These are phyloP conservation scores for Termitomyces sp. DNA, from an alignment of 768 basidiomycete genomes.

Conservation along the genomic window DNA sequence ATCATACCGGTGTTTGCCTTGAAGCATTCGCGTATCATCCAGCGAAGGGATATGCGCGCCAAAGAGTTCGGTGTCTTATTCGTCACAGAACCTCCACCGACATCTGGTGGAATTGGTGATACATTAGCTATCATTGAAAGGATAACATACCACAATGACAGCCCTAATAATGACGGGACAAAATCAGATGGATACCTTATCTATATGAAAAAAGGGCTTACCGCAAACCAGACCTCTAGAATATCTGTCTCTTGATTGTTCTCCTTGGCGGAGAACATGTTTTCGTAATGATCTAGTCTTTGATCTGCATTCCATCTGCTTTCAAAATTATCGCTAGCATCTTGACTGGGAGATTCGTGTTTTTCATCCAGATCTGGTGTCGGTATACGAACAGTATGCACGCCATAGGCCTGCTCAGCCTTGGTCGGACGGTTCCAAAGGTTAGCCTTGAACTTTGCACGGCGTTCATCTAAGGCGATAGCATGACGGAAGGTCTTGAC, in stretches of 20 bases:
- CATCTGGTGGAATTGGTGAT: slow-evolving; percentile 26
- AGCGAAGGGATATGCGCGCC: slow-evolving; percentile 49
- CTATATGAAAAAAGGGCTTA: slow-evolving; percentile 12
- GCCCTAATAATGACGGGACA: slow-evolving; percentile 22
- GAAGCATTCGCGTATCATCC: slow-evolving; percentile 73
- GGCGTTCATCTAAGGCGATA: slow-evolving; percentile 56
- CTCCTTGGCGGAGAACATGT: slow-evolving; percentile 22
- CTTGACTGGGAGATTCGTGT: not conserved
- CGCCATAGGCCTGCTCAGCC: slow-evolving; percentile 22
- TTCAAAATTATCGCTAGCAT: not conserved
- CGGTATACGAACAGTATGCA: slow-evolving; percentile 2
- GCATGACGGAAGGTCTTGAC: slow-evolving; percentile 61
- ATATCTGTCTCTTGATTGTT: slow-evolving; percentile 27
- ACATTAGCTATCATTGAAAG: not conserved
- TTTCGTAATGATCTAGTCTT: slow-evolving; percentile 24
- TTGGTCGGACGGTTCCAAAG: slow-evolving; percentile 37
- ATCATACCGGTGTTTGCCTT: slow-evolving; percentile 50
- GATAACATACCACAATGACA: slow-evolving; percentile 36
- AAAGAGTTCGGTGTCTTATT: slow-evolving; percentile 37
- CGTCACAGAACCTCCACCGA: slow-evolving; percentile 52
- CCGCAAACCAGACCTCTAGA: slow-evolving; percentile 69
- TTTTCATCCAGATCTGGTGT: not conserved
- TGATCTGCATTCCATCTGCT: slow-evolving; percentile 15
- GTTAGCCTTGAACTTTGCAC: slow-evolving; percentile 55
- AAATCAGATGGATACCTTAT: not conserved